Base-by-base conservation (phyloP, 768 basidiomycete species). In the Phanerochaete sordida region DNA sequence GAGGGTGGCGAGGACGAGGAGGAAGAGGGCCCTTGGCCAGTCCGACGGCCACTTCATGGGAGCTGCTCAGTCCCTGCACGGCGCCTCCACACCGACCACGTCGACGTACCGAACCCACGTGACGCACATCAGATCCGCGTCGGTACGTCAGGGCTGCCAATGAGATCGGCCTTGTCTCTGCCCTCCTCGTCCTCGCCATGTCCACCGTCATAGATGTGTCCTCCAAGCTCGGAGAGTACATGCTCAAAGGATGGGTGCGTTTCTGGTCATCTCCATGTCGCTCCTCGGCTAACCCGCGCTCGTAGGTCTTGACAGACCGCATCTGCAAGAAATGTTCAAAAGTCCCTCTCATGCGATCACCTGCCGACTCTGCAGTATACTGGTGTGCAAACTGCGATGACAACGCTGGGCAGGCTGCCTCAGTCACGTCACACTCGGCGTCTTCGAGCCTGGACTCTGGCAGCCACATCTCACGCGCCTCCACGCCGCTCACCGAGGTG, bases 401-500 rank as follows among this genome's bases (percentile, higher is more conserved):
- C n/a, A 63, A 70, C 54, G 66, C 73, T 2, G 62, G 35, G 2
- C 31, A 49, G 49, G 7, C 33, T 7, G 30, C 23, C 16, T 19
- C 47, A 12, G 24, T 16, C 7, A 26, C 43, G 9, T 26, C 62
- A 12, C 1, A 31, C 9, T 37, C 62, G 2, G 45, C 60, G 6
- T 12, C 21, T 9, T 45, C 55, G n/a, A 81, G 77, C 58, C 64
- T 72, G 33, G 79, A 81, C 8, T 82, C 83, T 3, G 76, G 75
- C 57, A 84, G 85, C 21, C 76, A 76, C 57, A 62, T 73, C 45
- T 89, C 90, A 30, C 80, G 85, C 19, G 75, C 84, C 46, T 90
- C 90, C 1, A 93, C 91, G 0, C 90, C 91, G 23, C 84, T 87
- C 5, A 93, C 92, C 8, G 90, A 93, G 63, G 66, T 87, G 8